phyloP scores from a whole-genome alignment of 2,329 filamentous ascomycete species.

The Venturia aucupariae region DNA sequence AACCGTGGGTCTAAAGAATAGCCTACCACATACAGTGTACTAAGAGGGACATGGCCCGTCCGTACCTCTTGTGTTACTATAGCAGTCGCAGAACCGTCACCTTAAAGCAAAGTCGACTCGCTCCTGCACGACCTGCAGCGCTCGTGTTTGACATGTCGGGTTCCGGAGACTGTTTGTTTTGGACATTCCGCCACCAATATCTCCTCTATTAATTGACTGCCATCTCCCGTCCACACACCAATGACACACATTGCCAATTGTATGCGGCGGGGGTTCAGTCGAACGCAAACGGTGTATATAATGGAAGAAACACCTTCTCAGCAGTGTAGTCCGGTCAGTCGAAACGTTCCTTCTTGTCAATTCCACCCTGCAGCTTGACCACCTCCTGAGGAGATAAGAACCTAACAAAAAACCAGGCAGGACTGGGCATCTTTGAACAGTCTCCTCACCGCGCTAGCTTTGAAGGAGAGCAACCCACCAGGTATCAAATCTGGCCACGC shows the following conservation, averaged over 20 bases:
- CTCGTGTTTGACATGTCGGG: slow-evolving; percentile 12
- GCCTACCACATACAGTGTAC: background rate
- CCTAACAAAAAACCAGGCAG: slow-evolving; percentile 8
- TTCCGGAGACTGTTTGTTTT: slow-evolving; percentile 4
- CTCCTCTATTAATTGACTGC: slow-evolving; percentile 3
- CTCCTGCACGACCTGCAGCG: background rate
- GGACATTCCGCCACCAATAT: background rate
- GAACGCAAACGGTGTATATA: slow-evolving; percentile 29
- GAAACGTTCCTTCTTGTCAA: background rate
- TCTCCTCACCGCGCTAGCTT: background rate
- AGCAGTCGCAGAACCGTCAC: slow-evolving; percentile 11
- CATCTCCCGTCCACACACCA: background rate
- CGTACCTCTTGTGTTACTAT: slow-evolving; percentile 10
- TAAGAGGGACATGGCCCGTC: background rate
- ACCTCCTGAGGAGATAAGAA: background rate
- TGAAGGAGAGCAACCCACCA: background rate
- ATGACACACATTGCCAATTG: slow-evolving; percentile 37
- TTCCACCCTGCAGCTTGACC: background rate
- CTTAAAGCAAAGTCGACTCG: slow-evolving; percentile 12
- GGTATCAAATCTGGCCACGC: slow-evolving; percentile 13
- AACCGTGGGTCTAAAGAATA: background rate
- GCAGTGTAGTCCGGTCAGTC: background rate
- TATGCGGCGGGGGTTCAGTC: slow-evolving; percentile 28
- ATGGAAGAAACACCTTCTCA: slow-evolving; percentile 26
- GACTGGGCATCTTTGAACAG: slow-evolving; percentile 9